Evolutionary conservation across 805 yeast genomes (phyloP).

Genomic region (Blastobotrys attinorum): DNA sequence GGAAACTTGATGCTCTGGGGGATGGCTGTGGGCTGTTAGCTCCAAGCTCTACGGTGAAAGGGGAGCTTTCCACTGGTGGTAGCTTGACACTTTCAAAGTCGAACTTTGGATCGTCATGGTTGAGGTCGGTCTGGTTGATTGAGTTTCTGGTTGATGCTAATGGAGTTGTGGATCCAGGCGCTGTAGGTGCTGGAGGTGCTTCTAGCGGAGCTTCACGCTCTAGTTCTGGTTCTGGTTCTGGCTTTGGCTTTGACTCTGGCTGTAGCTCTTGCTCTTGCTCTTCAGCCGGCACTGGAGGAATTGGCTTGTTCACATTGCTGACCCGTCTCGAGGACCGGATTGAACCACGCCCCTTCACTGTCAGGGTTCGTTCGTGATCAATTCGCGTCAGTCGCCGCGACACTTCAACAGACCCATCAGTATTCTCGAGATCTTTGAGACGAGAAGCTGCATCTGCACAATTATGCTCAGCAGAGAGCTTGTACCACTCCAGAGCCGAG

Average conservation of each 20-base stretch:
- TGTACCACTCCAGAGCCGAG: slow-evolving; percentile 44
- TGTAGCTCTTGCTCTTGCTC: not conserved
- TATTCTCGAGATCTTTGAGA: slow-evolving; percentile 14
- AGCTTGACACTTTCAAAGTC: not conserved
- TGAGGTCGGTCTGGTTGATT: too few species aligned
- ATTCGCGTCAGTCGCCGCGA: slow-evolving; percentile 15
- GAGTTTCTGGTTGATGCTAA: too few species aligned
- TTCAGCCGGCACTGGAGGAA: not conserved
- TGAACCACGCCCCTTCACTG: slow-evolving; percentile 16
- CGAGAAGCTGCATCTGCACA: slow-evolving; percentile 28
- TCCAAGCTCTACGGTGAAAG: not conserved
- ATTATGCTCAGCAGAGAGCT: slow-evolving; percentile 47
- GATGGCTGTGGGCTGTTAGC: not conserved
- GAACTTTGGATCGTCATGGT: not conserved
- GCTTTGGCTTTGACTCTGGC: not conserved
- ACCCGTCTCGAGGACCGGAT: slow-evolving; percentile 7
- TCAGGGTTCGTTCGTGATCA: slow-evolving; percentile 18
- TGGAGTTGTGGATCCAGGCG: too few species aligned
- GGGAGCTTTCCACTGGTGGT: not conserved
- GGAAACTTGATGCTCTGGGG: not conserved
- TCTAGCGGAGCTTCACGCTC: too few species aligned
- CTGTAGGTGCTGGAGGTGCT: too few species aligned
- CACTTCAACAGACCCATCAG: not conserved
- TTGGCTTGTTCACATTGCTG: slow-evolving; percentile 1
- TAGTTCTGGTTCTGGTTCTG: too few species aligned